These are phyloP conservation scores for Escovopsis weberi DNA, from an alignment of 2,329 filamentous ascomycete genomes.

Conservation along the genomic window DNA sequence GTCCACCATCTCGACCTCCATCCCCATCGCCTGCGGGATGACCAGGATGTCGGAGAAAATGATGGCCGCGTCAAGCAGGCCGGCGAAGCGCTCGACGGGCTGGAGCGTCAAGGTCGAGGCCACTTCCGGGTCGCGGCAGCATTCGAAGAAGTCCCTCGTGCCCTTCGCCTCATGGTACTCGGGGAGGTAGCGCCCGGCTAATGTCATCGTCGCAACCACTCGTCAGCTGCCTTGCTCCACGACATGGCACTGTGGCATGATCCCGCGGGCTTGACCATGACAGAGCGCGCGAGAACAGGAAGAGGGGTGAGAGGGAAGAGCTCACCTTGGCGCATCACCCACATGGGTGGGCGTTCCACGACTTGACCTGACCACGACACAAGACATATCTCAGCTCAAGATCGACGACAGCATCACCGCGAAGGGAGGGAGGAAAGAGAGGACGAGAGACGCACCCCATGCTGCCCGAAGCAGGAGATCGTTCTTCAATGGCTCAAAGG, in stretches of 20 bases:
- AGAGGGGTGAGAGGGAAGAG: not conserved
- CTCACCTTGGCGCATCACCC: slow-evolving; percentile 97
- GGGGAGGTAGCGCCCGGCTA: slow-evolving; percentile 90
- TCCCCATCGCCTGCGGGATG: slow-evolving; percentile 93
- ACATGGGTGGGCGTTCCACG: slow-evolving; percentile 87
- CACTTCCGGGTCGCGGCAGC: slow-evolving; percentile 85
- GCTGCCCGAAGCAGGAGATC: slow-evolving; percentile 84
- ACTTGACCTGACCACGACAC: slow-evolving; percentile 50
- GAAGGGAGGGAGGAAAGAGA: not conserved
- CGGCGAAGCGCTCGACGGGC: slow-evolving; percentile 80
- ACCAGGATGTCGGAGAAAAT: slow-evolving; percentile 99
- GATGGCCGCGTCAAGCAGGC: slow-evolving; percentile 88
- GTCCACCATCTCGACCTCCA: slow-evolving; percentile 97
- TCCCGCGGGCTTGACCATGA: not conserved
- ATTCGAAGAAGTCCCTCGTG: slow-evolving; percentile 86
- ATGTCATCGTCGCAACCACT: not conserved
- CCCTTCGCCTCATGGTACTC: slow-evolving; percentile 97
- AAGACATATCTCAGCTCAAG: slow-evolving; percentile 8
- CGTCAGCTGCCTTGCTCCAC: not conserved
- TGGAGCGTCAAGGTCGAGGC: slow-evolving; percentile 89
- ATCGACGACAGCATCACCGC: not conserved
- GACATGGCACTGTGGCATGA: not conserved
- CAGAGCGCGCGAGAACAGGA: not conserved
- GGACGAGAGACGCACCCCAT: slow-evolving; percentile 46
- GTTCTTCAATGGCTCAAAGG: slow-evolving; percentile 80